phyloP scores from a whole-genome alignment of 495 filamentous ascomycete genomes.

The Talaromyces adpressus region DNA sequence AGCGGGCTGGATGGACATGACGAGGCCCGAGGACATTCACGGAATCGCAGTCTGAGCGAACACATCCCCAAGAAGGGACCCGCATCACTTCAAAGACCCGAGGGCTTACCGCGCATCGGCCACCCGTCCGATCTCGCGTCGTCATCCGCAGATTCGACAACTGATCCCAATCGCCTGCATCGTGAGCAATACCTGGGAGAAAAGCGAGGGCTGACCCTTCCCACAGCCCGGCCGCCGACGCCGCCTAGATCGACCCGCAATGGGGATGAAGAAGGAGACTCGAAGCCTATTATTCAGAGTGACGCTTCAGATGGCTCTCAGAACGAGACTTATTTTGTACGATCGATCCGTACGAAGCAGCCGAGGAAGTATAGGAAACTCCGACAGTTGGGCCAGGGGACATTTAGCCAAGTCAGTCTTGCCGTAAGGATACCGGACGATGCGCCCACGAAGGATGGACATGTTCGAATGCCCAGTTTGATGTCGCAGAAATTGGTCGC shows the following conservation, averaged over 20 bases:
- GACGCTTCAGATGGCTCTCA: conserved; percentile 13
- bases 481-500: conserved; percentile 70
- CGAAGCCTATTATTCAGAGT: conserved; percentile 25
- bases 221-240: conserved; percentile 59
- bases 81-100: conserved; percentile 57
- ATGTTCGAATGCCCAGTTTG: conserved; percentile 30
- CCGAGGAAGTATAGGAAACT: conserved; percentile 61
- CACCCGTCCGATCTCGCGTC: conserved; percentile 35
- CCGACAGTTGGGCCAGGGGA: conserved; percentile 79
- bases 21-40: conserved; percentile 34
- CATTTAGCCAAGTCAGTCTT: conserved; percentile 89
- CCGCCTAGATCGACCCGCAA: conserved; percentile 59
- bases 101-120: conserved; percentile 58
- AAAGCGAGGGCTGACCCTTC: conserved; percentile 59
- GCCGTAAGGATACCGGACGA: conserved; percentile 54
- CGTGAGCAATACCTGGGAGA: conserved; percentile 76
- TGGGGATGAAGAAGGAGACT: conserved; percentile 23
- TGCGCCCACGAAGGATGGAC: conserved; percentile 9
- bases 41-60: conserved; percentile 83
- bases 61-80: conserved; percentile 67
- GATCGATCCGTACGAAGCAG: conserved; percentile 37
- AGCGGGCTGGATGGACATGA: conserved; percentile 18
- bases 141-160: conserved; percentile 23
- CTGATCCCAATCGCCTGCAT: conserved; percentile 53
- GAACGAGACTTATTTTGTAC: conserved; percentile 38